A percentile compares a stretch with the other conserved stretches of the same genome.
Evolutionary conservation across 495 filamentous ascomycete species (phyloP).

Genomic region (Daldinia loculata): DNA sequence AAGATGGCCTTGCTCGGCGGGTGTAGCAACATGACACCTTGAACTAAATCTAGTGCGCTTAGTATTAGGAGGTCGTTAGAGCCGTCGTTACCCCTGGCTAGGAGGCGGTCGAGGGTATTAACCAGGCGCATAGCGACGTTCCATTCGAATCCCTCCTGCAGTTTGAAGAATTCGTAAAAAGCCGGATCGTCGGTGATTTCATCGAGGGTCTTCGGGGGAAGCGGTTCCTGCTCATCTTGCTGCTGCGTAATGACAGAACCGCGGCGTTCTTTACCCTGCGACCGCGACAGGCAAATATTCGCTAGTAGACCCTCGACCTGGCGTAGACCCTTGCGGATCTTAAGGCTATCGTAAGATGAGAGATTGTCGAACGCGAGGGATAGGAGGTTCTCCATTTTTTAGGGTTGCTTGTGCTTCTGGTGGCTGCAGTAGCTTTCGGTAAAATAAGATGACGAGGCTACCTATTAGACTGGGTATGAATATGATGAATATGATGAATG

Average conservation of each 20-base stretch:
- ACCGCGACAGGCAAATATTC: constrained; percentile 86
- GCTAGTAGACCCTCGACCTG: constrained; percentile 96
- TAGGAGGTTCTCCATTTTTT: constrained; percentile 85
- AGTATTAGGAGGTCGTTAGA: constrained; percentile 91
- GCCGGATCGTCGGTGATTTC: constrained; percentile 84
- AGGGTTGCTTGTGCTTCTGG: background rate
- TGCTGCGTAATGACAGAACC: constrained; percentile 83
- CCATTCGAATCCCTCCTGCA: constrained; percentile 98
- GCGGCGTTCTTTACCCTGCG: constrained; percentile 73
- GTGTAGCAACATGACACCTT: constrained; percentile 89
- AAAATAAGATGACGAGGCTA: background rate
- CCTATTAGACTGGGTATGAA: background rate
- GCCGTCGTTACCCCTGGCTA: constrained; percentile 79
- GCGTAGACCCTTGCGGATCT: constrained; percentile 91
- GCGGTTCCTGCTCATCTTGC: constrained; percentile 58
- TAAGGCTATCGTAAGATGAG: constrained; percentile 86
- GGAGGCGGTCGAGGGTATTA: constrained; percentile 83
- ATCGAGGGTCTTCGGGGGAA: constrained; percentile 66
- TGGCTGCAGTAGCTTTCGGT: constrained; percentile 4
- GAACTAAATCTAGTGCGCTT: constrained; percentile 86
- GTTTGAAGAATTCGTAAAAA: constrained; percentile 93
- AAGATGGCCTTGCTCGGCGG: constrained; percentile 91
- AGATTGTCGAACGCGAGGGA: constrained; percentile 96
- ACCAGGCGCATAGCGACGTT: constrained; percentile 91
- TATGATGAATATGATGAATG: background rate